These are phyloP conservation scores for Cyclospora cayetanensis DNA, from an alignment of 169 alveolate genomes.

Conservation along the genomic window DNA sequence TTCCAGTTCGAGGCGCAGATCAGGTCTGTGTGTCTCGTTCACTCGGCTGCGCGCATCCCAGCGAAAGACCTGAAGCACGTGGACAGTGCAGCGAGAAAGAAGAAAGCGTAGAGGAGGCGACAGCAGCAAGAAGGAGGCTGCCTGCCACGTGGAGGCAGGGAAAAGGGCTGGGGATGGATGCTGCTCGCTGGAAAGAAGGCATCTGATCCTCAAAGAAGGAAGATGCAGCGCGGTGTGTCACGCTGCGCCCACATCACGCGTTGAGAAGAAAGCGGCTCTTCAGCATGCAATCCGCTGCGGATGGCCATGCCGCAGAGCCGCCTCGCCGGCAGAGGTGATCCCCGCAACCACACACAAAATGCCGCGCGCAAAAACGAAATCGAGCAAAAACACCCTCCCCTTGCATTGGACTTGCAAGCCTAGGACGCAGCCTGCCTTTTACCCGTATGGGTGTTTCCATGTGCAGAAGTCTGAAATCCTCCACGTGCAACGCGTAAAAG, in stretches of 20 bases:
- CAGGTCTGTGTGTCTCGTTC: not conserved
- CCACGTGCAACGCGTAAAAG: not conserved
- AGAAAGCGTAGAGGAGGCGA: too few relatives aligned
- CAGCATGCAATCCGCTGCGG: not conserved
- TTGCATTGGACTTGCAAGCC: not conserved
- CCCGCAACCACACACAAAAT: too few relatives aligned
- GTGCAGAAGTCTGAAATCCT: conserved; percentile 21
- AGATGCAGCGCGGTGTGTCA: too few relatives aligned
- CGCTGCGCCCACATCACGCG: too few relatives aligned
- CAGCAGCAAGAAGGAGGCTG: too few relatives aligned
- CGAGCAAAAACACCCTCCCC: not conserved
- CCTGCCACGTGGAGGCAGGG: too few relatives aligned
- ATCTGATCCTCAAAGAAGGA: too few relatives aligned
- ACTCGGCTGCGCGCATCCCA: conserved; percentile 40
- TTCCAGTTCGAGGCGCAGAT: conserved; percentile 36
- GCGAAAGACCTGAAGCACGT: conserved; percentile 13
- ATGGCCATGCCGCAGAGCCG: not conserved
- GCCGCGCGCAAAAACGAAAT: too few relatives aligned
- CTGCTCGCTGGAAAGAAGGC: not conserved
- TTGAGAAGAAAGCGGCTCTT: too few relatives aligned
- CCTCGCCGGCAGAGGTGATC: not conserved
- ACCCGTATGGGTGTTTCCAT: conserved; percentile 40
- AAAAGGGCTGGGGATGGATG: too few relatives aligned
- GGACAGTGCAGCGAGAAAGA: too few relatives aligned
- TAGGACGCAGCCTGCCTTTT: not conserved